These are phyloP conservation scores for Coemansia sp. DNA, from an alignment of 192 early-diverging fungal genomes.

Conservation along the genomic window DNA sequence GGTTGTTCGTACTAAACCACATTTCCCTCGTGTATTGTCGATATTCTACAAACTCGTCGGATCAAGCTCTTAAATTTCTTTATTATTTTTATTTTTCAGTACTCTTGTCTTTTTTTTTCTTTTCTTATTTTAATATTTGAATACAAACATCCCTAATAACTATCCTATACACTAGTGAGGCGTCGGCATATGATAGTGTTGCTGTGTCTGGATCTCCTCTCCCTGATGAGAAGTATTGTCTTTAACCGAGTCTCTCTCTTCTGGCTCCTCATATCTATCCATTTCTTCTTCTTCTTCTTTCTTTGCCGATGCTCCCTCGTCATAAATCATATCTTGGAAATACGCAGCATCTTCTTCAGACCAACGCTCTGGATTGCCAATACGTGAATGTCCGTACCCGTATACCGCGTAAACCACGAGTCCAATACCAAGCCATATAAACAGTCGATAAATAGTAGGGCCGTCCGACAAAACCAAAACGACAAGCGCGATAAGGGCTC, in stretches of 20 bases:
- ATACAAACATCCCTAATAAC: not conserved
- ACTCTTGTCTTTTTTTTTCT: not conserved
- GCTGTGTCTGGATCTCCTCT: not conserved
- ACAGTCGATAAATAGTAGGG: constrained; percentile 70
- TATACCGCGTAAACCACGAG: constrained; percentile 74
- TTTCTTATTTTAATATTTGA: not conserved
- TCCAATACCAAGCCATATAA: constrained; percentile 80
- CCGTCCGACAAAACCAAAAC: constrained; percentile 69
- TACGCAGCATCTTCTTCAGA: constrained; percentile 46
- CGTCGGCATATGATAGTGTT: not conserved
- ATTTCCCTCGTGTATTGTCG: constrained; percentile 42
- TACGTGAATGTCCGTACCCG: constrained; percentile 65
- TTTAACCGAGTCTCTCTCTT: too few relatives aligned
- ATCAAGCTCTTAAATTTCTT: not conserved
- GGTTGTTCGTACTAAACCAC: constrained; percentile 16
- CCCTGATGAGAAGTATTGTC: too few relatives aligned
- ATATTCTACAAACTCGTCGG: constrained; percentile 54
- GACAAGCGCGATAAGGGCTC: constrained; percentile 62
- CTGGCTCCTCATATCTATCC: not conserved
- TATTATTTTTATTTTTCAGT: constrained; percentile 11
- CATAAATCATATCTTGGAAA: constrained; percentile 32
- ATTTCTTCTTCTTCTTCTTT: not conserved
- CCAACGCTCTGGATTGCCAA: constrained; percentile 62
- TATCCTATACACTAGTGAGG: not conserved
- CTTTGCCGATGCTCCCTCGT: constrained; percentile 6